Percentiles rank a stretch among this genome's conserved stretches.
Evolutionary conservation across 1,284 basidiomycete genomes (phyloP).

Genomic region (Lignosus rhinocerotis): DNA sequence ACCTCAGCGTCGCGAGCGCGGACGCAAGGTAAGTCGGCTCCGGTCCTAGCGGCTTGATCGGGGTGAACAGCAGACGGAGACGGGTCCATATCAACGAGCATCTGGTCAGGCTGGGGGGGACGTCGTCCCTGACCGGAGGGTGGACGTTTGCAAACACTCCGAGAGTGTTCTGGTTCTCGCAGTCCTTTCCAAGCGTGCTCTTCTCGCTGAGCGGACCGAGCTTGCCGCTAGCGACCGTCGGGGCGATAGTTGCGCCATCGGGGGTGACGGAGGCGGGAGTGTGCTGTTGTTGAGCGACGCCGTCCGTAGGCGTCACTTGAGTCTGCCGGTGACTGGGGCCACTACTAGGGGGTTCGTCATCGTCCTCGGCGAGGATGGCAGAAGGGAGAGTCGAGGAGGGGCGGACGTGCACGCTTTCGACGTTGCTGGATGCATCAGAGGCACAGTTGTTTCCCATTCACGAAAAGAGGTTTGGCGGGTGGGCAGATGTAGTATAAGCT

Average conservation of each 20-base stretch:
- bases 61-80: not conserved
- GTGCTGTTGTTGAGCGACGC: not conserved
- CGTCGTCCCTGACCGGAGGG: not conserved
- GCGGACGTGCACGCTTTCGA: not conserved
- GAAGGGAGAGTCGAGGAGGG: not conserved
- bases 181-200: no score
- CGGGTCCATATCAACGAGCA: not conserved
- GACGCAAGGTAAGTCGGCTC: not conserved
- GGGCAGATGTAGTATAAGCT: not conserved
- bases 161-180: no score
- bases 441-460: not conserved
- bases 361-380: not conserved
- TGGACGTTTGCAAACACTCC: no score
- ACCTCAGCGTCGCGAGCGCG: not conserved
- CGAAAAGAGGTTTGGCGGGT: not conserved
- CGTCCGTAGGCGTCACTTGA: not conserved
- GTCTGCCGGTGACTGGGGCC: not conserved
- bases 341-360: constrained; percentile 1
- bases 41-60: not conserved
- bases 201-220: not conserved
- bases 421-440: not conserved
- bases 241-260: not conserved
- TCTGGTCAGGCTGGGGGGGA: not conserved
- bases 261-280: not conserved
- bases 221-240: not conserved